Base-by-base conservation (phyloP, 768 basidiomycete genomes). In the Suillus bovinus region DNA sequence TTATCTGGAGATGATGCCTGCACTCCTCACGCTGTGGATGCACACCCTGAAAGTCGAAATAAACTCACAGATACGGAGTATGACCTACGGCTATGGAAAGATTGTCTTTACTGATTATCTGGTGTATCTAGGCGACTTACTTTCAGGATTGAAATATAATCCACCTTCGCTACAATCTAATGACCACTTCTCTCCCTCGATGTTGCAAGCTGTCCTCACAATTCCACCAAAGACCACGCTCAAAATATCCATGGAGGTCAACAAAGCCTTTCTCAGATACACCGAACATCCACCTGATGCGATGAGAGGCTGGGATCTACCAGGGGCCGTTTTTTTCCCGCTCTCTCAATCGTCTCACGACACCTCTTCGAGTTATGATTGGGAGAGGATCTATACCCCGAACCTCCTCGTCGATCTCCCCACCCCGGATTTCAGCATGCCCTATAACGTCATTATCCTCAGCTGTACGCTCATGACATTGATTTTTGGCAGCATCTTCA, bases 401-500 rank as follows among this genome's bases (percentile, higher is more conserved):
- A 83, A 88, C 10, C 81, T 96, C 29, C 85, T 99, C 41, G 86
- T 96, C 50, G 94, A 96, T 73, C 84, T 97, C n/a, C 90, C 96
- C n/a, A 94, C 94, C 39, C 97, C 96, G 0, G 97, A 99, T 74
- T 99, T 99, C 73, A 95, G 93, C 74, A 99, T 99, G 97, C 97
- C 97, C 1, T 99, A 99, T 79, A 99, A 99, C 77, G 96, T 99
- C 53, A 98, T 99, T 76, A 98, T 98, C 70, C 90, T 99, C 80
- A 94, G 86, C 62, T 93, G 90, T 71, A 94, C 94, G 11, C 79
- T 98, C 46, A 84, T 97, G 58, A 94, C 96, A 52, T 86, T 97
- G 66, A 87, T 96, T 60, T 99, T 99, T 75, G 97, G 96, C 61
- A 92, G 87, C 69, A 76, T 96, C 52, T 94, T 98, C 77, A 98